phyloP scores from a whole-genome alignment of 176 grass and related monocot species.

The Metroxylon sagu region DNA sequence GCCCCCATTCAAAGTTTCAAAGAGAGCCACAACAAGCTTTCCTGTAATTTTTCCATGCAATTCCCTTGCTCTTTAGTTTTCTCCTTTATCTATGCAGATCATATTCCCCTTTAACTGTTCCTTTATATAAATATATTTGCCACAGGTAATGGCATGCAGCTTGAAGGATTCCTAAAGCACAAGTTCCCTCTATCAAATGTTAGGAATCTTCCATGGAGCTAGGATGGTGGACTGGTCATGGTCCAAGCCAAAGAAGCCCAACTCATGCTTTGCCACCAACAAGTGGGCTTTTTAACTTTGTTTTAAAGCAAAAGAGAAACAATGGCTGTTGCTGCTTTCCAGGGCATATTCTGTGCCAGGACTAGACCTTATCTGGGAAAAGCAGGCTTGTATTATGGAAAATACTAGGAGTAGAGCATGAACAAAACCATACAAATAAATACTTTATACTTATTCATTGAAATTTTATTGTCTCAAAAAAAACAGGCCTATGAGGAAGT shows the following conservation, averaged over 20 bases:
- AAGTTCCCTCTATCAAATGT: not conserved
- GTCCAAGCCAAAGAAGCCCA: conserved; percentile 36
- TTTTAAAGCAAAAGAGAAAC: conserved; percentile 23
- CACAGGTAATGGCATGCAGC: not conserved
- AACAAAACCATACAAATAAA: no score
- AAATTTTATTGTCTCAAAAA: no score
- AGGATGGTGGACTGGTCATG: conserved; percentile 27
- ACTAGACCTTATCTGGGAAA: not conserved
- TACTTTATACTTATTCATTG: no score
- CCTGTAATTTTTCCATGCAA: conserved; percentile 16
- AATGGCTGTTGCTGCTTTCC: conserved; percentile 29
- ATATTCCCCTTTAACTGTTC: conserved; percentile 7
- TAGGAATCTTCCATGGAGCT: not conserved
- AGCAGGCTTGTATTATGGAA: no score
- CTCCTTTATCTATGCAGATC: conserved; percentile 2
- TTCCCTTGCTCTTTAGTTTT: conserved; percentile 8
- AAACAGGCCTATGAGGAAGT: no score
- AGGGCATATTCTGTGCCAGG: not conserved
- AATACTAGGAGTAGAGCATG: no score
- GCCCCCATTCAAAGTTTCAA: conserved; percentile 12
- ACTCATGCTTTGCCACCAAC: not conserved
- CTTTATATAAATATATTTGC: not conserved
- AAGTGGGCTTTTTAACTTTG: conserved; percentile 45
- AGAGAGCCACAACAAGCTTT: conserved; percentile 21
- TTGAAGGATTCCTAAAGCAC: not conserved